A percentile compares a stretch with the other conserved stretches of the same genome.
Evolutionary conservation across 768 basidiomycete genomes (phyloP).

Genomic region (Phanerodontia chrysosporium): DNA sequence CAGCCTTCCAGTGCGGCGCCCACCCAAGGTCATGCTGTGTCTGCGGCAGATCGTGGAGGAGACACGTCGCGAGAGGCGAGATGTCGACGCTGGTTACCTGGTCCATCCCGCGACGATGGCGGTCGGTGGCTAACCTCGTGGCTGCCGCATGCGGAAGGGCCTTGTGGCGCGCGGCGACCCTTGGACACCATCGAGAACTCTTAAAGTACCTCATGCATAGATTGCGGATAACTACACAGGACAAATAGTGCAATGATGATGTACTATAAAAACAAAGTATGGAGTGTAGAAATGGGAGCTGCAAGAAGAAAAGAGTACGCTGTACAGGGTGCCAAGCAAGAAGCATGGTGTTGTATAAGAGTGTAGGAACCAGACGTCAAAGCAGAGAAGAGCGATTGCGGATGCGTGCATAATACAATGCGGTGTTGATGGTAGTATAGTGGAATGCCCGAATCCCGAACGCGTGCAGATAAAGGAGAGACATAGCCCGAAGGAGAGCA

Average conservation of each 20-base stretch:
- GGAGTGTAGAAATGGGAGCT: constrained; percentile 24
- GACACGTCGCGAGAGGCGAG: neutral
- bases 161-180: neutral
- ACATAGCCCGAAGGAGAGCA: constrained; percentile 10
- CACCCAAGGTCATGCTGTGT: neutral
- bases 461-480: constrained; percentile 12
- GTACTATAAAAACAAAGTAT: constrained; percentile 65
- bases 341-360: constrained; percentile 18
- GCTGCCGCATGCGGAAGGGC: neutral
- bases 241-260: constrained; percentile 57
- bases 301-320: constrained; percentile 15
- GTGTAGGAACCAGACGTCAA: constrained; percentile 14
- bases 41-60: neutral
- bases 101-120: too few species aligned
- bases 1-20: neutral
- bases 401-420: constrained; percentile 34
- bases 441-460: constrained; percentile 25
- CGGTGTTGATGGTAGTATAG: constrained; percentile 33
- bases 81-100: neutral
- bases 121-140: neutral
- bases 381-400: constrained; percentile 31
- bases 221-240: constrained; percentile 66
- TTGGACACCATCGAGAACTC: neutral
- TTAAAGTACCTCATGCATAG: constrained; percentile 19
- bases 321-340: constrained; percentile 25